Evolutionary conservation across 225 moss, liverwort and hornwort genomes (phyloP).

Genomic region (Lunularia cruciata): DNA sequence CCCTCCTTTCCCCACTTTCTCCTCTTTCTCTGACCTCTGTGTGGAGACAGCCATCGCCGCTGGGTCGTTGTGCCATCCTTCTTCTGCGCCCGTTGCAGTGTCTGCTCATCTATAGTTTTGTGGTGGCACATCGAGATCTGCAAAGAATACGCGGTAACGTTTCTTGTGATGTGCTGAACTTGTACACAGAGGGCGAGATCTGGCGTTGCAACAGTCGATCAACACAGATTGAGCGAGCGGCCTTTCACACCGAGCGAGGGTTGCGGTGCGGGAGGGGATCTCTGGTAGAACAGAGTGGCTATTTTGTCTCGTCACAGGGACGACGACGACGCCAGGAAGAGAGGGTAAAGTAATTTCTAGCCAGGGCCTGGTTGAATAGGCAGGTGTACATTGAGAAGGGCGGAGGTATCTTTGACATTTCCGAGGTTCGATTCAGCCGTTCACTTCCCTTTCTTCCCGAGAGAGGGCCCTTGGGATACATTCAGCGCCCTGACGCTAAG

Average conservation of each 20-base stretch:
- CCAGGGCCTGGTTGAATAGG: constrained; percentile 11
- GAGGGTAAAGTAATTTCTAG: neutral
- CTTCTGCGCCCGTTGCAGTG: constrained; percentile 18
- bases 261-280: constrained; percentile 2
- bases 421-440: neutral
- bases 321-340: neutral
- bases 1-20: constrained; percentile 11
- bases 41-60: constrained; percentile 30
- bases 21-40: constrained; percentile 14
- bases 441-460: neutral
- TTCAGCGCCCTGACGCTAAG: constrained; percentile 24
- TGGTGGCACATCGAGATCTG: constrained; percentile 26
- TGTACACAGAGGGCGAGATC: constrained; percentile 27
- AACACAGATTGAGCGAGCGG: neutral
- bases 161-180: constrained; percentile 29
- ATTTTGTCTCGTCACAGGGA: neutral
- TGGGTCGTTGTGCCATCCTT: constrained; percentile 26
- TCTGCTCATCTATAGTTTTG: constrained; percentile 4
- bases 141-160: constrained; percentile 5
- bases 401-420: neutral
- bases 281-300: neutral
- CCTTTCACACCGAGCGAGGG: neutral
- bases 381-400: neutral
- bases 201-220: neutral
- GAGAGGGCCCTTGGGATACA: constrained; percentile 18